Evolutionary conservation across 1,139 yeast species (phyloP).

Genomic region (Saccharomyces hybrid): DNA sequence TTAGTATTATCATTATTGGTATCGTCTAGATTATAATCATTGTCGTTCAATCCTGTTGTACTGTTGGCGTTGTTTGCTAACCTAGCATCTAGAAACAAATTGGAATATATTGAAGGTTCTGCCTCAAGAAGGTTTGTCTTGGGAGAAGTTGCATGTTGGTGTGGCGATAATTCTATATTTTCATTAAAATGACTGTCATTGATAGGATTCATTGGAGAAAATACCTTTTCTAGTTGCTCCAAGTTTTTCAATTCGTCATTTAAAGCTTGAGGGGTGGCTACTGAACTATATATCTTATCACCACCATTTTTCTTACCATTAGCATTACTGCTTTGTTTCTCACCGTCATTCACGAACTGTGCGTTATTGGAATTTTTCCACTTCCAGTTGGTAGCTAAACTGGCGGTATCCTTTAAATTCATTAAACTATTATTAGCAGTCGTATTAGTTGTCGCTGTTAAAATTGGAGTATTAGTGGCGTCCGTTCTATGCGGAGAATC

Average conservation of each 20-base stretch:
- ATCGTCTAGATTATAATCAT: neutral
- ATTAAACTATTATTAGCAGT: constrained; percentile 11
- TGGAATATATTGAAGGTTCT: neutral
- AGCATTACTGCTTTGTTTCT: neutral
- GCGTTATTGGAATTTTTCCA: neutral
- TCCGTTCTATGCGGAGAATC: constrained; percentile 6
- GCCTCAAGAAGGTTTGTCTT: neutral
- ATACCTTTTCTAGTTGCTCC: neutral
- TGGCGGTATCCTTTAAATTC: constrained; percentile 6
- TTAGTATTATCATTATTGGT: neutral
- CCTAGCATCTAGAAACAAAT: neutral
- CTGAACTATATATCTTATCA: neutral
- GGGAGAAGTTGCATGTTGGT: neutral
- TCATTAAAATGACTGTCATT: neutral
- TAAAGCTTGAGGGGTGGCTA: neutral
- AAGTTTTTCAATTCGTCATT: neutral
- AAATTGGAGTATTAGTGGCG: constrained; percentile 2
- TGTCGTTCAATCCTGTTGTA: neutral
- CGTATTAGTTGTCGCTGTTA: neutral
- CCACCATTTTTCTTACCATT: neutral
- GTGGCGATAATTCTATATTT: neutral
- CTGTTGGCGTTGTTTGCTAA: neutral
- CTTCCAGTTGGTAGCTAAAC: neutral
- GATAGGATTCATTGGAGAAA: neutral
- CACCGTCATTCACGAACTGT: neutral